These are phyloP conservation scores for Botrytis porri DNA, from an alignment of 2,329 filamentous ascomycete species.

Conservation along the genomic window DNA sequence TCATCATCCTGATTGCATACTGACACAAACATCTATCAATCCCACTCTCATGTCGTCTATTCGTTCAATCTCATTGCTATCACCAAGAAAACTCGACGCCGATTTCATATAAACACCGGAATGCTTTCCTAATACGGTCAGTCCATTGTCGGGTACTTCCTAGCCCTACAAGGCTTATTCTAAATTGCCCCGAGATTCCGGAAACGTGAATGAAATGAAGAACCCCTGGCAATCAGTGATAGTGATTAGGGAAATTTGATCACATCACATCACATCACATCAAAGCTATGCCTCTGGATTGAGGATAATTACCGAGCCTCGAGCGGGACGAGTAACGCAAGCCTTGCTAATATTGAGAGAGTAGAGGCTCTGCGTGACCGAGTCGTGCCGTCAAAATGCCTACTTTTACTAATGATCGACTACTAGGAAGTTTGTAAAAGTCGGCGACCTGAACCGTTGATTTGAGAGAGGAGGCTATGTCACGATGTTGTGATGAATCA, in stretches of 20 bases:
- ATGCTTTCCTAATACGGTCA: not conserved
- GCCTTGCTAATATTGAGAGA: not conserved
- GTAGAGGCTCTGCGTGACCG: not conserved
- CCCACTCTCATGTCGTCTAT: not conserved
- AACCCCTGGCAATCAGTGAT: not conserved
- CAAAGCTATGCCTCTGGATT: not conserved
- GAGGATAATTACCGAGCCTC: not conserved
- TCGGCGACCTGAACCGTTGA: not conserved
- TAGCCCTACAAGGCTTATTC: constrained; percentile 6
- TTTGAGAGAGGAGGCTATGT: not conserved
- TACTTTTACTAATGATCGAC: not conserved
- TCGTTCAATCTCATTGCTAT: not conserved
- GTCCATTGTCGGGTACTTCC: not conserved
- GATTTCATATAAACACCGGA: not conserved
- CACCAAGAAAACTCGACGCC: not conserved
- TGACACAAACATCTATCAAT: not conserved
- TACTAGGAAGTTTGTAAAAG: not conserved
- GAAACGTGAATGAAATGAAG: not conserved
- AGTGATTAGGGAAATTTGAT: not conserved
- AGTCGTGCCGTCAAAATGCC: not conserved
- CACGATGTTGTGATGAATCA: not conserved
- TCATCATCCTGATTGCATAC: too few relatives aligned
- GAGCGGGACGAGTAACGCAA: not conserved
- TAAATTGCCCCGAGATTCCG: not conserved
- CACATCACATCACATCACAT: not conserved